These are phyloP conservation scores for Cyberlindnera mycetangii DNA, from an alignment of 805 yeast genomes.

Conservation along the genomic window DNA sequence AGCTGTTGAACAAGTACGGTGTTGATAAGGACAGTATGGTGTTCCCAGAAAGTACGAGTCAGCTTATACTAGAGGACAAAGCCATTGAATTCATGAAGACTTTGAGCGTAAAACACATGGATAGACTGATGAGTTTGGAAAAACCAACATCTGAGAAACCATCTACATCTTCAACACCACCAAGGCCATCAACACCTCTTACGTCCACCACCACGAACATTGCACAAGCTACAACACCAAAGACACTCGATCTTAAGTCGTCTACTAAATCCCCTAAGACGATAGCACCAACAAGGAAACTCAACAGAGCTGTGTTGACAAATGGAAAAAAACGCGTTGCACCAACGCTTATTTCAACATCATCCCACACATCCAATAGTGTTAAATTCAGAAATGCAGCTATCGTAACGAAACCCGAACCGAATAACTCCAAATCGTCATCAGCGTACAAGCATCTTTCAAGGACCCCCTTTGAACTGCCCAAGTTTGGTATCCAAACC, in stretches of 20 bases:
- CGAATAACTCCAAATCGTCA: conserved; percentile 3
- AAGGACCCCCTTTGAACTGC: conserved; percentile 47
- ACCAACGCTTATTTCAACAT: conserved; percentile 59
- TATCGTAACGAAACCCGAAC: conserved; percentile 12
- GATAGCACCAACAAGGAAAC: conserved; percentile 27
- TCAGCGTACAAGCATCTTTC: conserved; percentile 32
- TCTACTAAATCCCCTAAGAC: conserved; percentile 3
- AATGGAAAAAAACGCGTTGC: conserved; percentile 76
- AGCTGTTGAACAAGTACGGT: conserved; percentile 79
- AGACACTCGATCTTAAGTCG: background rate
- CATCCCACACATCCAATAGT: conserved; percentile 26
- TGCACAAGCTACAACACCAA: conserved; percentile 1
- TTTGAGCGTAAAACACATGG: conserved; percentile 36
- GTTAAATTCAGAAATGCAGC: conserved; percentile 18
- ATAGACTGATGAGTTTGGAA: conserved; percentile 37
- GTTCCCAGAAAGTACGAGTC: conserved; percentile 85
- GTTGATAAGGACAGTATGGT: conserved; percentile 80
- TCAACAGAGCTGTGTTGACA: conserved; percentile 58
- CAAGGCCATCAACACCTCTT: background rate
- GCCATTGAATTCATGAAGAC: conserved; percentile 39
- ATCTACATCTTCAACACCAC: conserved; percentile 8
- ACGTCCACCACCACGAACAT: background rate
- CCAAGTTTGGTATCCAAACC: conserved; percentile 62
- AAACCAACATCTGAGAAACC: conserved; percentile 10
- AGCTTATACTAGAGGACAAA: conserved; percentile 66